Evolutionary conservation across 148 eudicot species (phyloP), one percentile per base, ranked within the genome.

Genomic region (Fallopia convolvulus): DNA sequence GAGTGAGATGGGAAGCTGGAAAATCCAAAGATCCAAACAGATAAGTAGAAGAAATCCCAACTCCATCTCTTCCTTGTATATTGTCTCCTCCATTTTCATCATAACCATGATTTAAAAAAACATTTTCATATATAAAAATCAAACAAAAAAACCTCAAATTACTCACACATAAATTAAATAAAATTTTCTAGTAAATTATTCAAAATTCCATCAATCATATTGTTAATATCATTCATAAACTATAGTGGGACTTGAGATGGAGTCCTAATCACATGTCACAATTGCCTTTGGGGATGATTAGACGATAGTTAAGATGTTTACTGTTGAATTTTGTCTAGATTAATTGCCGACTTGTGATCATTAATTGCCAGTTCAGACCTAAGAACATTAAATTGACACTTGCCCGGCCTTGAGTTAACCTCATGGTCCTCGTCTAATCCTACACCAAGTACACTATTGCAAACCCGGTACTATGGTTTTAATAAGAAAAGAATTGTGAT

Each of bases 61-160:
- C 44, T 68, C 72, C 72, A 68, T 68, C 72, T 68, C 72, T 17
- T 68, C 42, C 36, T 17, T 65, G 17, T 39, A 68, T 68, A 36
- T 17, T 68, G 72, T 68, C 46, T 15, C 72, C 72, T 68, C 72
- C 72, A 68, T 68, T 68, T 68, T 68, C 40, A 68, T 46, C 72
- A 15, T 68, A 36, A 68, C 44, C 72, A 32, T 65, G 1, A 30
- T 32, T 46, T 33, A 66, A 33, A 68, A 36, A 10, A 3, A 65
- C 10, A 4, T 55, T 55, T 55, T 65, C 70, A 30, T 32, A 30
- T 32, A 11, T 13, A 65, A 65, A 12, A 65, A 12, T 23, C 13
- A 30, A 65, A 26, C 18, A 65, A 65, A 2, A 65, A 9, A 58
- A 44, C 11, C 47, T 44, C 21, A 58, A 2, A 23, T 20, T 7